Evolutionary conservation across 257 asterid genomes (phyloP).

Genomic region (Solanum chmielewskii): DNA sequence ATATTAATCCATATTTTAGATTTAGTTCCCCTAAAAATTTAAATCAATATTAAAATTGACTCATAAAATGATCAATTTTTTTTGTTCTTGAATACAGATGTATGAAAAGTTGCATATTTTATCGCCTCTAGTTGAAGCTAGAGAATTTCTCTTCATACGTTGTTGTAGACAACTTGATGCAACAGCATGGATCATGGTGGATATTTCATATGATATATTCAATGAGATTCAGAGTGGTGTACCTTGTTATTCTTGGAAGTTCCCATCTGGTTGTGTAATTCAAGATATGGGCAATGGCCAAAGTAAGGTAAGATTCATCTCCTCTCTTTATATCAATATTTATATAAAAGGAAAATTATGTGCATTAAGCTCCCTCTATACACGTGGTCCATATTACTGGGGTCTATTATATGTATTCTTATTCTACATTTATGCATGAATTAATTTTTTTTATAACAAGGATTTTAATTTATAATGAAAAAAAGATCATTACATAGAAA

Average conservation of each 20-base stretch:
- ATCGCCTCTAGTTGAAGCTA: constrained; percentile 66
- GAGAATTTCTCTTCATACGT: constrained; percentile 56
- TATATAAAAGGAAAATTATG: background rate
- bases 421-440: background rate
- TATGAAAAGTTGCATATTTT: constrained; percentile 46
- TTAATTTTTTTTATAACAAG: background rate
- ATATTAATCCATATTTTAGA: background rate
- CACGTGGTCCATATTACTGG: background rate
- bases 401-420: background rate
- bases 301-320: constrained; percentile 30
- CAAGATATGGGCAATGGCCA: constrained; percentile 48
- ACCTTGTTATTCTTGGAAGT: constrained; percentile 40
- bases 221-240: constrained; percentile 24
- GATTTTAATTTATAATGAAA: too few species aligned
- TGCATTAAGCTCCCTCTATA: background rate
- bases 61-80: background rate
- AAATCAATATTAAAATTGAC: background rate
- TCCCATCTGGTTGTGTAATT: constrained; percentile 69
- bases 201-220: constrained; percentile 40
- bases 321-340: background rate
- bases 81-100: constrained; percentile 34
- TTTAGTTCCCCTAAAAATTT: background rate
- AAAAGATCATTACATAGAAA: too few species aligned
- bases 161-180: constrained; percentile 34
- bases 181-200: constrained; percentile 47